Base-by-base conservation (phyloP, 2,329 filamentous ascomycete species). In the Fragosphaeria purpurea region DNA sequence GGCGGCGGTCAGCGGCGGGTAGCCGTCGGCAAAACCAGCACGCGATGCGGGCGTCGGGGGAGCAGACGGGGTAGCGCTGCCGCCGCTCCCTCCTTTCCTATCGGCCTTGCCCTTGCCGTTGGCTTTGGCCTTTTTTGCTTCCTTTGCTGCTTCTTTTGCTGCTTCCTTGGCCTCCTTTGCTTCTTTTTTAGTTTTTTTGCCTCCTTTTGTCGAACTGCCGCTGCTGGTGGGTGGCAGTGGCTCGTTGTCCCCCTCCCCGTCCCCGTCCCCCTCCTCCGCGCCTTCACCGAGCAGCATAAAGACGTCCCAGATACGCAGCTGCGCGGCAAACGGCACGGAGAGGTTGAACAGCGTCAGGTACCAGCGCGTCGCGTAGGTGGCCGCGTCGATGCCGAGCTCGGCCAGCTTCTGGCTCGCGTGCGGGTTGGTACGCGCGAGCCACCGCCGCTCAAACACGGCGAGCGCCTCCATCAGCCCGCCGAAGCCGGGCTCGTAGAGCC, bases 281-380 rank as follows among this genome's bases (percentile, higher is more conserved):
- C 6, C 31, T 9, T 91, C 88, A 44, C 91, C 93, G 10, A 97
- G 79, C 11, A 98, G 80, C 79, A 98, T 88, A 68, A 97, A 97
- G 1, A 96, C 86, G 63, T 98, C 93, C 93, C 93, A 98, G 12
- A 98, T 86, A 46, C 93, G 85, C 38, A 98, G 81, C 66, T 97
- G 93, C 4, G 91, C 90, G 0, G 88, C 79, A 61, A 97, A 98
- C 0, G 93, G 93, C 47, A 98, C 87, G 12, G 88, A 94, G 62
- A 97, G 85, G 67, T 97, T 97, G 76, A 98, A 98, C 7, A 98
- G 74, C 2, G 93, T 98, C 47, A 98, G 75, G 64, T 98, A 98
- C 93, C 93, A 98, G 48, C 90, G 78, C 4, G 91, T 97, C 35
- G 90, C 93, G 63, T 96, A 98, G n/a, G 90, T 84, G 2, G 89